Percentiles rank a stretch among this genome's conserved stretches.
phyloP scores from a whole-genome alignment of 2,329 filamentous ascomycete species.

The Phialocephala sp. region DNA sequence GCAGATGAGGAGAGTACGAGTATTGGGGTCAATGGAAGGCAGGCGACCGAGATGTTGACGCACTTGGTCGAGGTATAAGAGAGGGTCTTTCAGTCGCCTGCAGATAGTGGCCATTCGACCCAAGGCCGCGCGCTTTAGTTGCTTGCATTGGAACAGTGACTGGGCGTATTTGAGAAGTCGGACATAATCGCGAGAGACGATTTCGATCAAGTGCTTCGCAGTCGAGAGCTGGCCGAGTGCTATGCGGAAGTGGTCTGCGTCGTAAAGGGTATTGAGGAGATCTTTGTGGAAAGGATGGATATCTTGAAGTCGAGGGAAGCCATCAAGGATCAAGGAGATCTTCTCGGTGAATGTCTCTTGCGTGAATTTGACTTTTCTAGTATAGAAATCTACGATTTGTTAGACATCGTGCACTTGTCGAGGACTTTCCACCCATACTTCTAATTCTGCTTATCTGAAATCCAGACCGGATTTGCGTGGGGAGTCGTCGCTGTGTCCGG shows the following conservation, averaged over 20 bases:
- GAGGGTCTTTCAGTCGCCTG: conserved; percentile 90
- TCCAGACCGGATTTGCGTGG: conserved; percentile 92
- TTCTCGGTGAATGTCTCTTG: conserved; percentile 97
- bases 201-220: conserved; percentile 95
- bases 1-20: conserved; percentile 92
- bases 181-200: conserved; percentile 94
- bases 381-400: conserved; percentile 79
- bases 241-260: conserved; percentile 97
- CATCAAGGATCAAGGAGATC: conserved; percentile 86
- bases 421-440: conserved; percentile 45
- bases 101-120: conserved; percentile 98
- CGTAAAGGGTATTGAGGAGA: conserved; percentile 96
- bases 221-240: conserved; percentile 95
- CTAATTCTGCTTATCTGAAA: conserved; percentile 96
- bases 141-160: conserved; percentile 98
- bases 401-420: conserved; percentile 26
- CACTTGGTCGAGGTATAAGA: conserved; percentile 95
- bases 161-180: conserved; percentile 96
- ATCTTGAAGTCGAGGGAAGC: conserved; percentile 90
- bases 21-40: conserved; percentile 98
- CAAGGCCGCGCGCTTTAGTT: conserved; percentile 93
- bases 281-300: conserved; percentile 90
- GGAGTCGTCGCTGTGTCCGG: conserved; percentile 88
- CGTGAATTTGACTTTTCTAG: conserved; percentile 97
- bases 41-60: conserved; percentile 97